Base-by-base conservation (phyloP, 495 filamentous ascomycete species). In the Monascus purpureus region DNA sequence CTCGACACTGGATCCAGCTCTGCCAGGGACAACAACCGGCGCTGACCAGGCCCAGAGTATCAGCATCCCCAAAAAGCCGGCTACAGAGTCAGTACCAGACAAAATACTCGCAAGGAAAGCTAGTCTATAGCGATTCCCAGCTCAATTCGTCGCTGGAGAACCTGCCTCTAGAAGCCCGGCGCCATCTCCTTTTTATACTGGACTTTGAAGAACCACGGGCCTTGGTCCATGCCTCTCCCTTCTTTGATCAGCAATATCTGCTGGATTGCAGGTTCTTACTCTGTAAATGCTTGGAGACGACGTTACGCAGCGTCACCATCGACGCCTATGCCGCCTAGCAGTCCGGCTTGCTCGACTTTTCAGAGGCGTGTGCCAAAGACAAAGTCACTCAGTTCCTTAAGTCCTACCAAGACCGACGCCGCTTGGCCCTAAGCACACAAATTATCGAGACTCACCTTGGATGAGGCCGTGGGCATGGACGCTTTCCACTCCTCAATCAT, bases 161-260 rank as follows among this genome's bases (percentile, higher is more conserved):
- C 13, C 26, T 41, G 6, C 45, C 45, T 2, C 6, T 36, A n/a
- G 45, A 48, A 34, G 11, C 44, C 15, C 38, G 41, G 13, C 35
- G n/a, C 26, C 27, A 38, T 2, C 17, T 51, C 12, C 31, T 42
- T 4, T 37, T 23, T n/a, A 32, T 30, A 1, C 12, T 38, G 13
- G 24, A 43, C 11, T 7, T 46, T 7, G 26, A 43, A 13, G 38
- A 35, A 1, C 36, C 53, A 9, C 14, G 14, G 4, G 35, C 45
- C 13, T 23, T 55, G 7, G 35, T 48, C 19, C 41, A 25, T 14
- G 45, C 47, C 9, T 53, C 45, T 6, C 52, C 43, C 13, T 35
- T 45, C 15, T 55, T 47, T 31, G 32, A 49, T 25, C 31, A 49
- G 26, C 49, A 53, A 26, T 53, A 52, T 25, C 15, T 37, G 8